Base-by-base conservation (phyloP, 345 rosid species). In the Capsella bursapastoris region DNA sequence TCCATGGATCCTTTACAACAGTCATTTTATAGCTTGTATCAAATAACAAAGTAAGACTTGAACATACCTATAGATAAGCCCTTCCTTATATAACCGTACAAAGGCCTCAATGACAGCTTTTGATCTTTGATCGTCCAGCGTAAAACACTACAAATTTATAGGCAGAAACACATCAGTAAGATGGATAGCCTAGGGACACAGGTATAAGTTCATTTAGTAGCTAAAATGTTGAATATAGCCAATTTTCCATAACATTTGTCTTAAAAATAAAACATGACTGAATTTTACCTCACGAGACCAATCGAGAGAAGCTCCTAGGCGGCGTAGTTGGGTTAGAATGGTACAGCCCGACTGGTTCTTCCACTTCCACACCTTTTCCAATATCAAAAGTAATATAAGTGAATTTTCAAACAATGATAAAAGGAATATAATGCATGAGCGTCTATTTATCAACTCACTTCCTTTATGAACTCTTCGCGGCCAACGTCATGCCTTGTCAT, bases 271-370 rank as follows among this genome's bases (percentile, higher is more conserved):
- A 18, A 11, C 44, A 16, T 8, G 45, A 57, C 18, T 41, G 49
- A 69, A 29, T 57, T 66, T 83, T 78, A 95, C 99, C 97, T 95
- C 98, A 73, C 92, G 98, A 29, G 99, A 87, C 99, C 99, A 95
- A 77, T 95, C 99, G 76, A 92, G 96, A 27, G 99, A 92, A 40
- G 98, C 86, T 81, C 98, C 99, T 73, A 95, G 78, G 22, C 96
- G 78, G 0, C 99, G 86, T 72, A 51, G 81, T 60, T 95, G 99
- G 68, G 48, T 32, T 66, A 90, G 63, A 75, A 95, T 95, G 47
- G 92, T 86, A 49, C 92, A 87, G 56, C 99, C 99, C 77, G 84
- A 82, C 61, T 87, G 72, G 25, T 86, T 75, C 81, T 87, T 90
- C 99, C 99, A 95, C 61, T 89, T 89, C 99, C 99, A 95, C 64